Conservation (phyloP, 306 rosid species). For the Dicorynia guianensis region DNA sequence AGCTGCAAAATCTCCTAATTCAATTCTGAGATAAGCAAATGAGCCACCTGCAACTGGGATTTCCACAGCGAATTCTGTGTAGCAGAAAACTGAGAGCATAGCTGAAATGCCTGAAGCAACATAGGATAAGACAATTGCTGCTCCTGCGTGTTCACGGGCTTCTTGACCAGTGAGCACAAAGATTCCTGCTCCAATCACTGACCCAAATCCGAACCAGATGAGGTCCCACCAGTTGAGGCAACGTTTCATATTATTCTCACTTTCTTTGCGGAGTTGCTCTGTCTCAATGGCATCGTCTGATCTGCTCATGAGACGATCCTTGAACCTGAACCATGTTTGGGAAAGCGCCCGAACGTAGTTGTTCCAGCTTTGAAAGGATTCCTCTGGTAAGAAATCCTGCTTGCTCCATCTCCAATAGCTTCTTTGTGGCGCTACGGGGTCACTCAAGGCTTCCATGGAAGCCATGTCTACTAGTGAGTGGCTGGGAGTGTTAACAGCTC, state of each 20-base stretch:
- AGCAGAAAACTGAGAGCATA: constrained; percentile 85
- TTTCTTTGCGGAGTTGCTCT: constrained; percentile 52
- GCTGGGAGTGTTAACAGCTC: too few relatives aligned
- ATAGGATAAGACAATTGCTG: constrained; percentile 72
- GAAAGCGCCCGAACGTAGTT: constrained; percentile 63
- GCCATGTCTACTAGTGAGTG: constrained; percentile 21
- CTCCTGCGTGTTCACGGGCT: constrained; percentile 64
- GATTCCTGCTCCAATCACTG: constrained; percentile 82
- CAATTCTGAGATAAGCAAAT: constrained; percentile 79
- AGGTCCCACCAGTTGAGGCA: constrained; percentile 84
- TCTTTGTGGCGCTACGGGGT: constrained; percentile 45
- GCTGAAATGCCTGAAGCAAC: constrained; percentile 80
- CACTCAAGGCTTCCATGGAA: constrained; percentile 32
- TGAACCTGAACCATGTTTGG: constrained; percentile 62
- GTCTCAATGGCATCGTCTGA: constrained; percentile 65
- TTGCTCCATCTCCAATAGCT: constrained; percentile 81
- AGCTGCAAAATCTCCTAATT: constrained; percentile 80
- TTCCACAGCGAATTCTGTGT: constrained; percentile 82
- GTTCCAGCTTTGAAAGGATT: constrained; percentile 76
- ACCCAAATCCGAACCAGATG: constrained; percentile 82
- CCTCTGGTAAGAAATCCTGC: constrained; percentile 81
- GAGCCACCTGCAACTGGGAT: constrained; percentile 86
- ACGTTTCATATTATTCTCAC: constrained; percentile 65
- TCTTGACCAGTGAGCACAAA: constrained; percentile 80
- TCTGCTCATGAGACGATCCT: constrained; percentile 65